Percentiles rank a stretch among this genome's conserved stretches.
These are phyloP conservation scores for Flaveria sonorensis DNA, from an alignment of 129 eudicot genomes.

Conservation along the genomic window DNA sequence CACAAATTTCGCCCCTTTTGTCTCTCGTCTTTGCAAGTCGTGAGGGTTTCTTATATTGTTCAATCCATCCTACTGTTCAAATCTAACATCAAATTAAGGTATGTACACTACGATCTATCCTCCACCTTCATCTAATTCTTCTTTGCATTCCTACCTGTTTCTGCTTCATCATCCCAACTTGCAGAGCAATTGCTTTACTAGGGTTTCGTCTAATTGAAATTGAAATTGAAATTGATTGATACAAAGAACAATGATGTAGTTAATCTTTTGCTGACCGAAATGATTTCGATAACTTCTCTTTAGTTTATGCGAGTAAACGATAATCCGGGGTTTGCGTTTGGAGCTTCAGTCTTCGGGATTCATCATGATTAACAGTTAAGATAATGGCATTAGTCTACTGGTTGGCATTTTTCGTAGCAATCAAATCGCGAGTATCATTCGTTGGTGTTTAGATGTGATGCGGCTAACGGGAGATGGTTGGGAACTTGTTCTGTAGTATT, in stretches of 20 bases:
- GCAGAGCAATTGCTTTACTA: constrained; percentile 16
- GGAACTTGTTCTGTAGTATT: constrained; percentile 16
- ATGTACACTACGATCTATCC: constrained; percentile 19
- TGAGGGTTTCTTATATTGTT: constrained; percentile 7
- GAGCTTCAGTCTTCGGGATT: constrained; percentile 25
- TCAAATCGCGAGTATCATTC: neutral
- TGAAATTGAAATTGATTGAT: constrained; percentile 6
- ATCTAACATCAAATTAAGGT: constrained; percentile 32
- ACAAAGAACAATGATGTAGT: constrained; percentile 4
- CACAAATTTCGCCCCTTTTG: constrained; percentile 21
- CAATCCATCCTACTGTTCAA: constrained; percentile 3
- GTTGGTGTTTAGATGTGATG: constrained; percentile 9
- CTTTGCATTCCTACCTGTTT: neutral
- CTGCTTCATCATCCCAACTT: constrained; percentile 13
- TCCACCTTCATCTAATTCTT: neutral
- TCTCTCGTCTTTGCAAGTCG: constrained; percentile 17
- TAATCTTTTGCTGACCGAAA: neutral
- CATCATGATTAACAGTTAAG: constrained; percentile 11
- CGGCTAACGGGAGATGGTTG: constrained; percentile 13
- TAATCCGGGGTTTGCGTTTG: constrained; percentile 13
- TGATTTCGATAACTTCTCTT: constrained; percentile 12
- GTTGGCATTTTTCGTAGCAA: neutral
- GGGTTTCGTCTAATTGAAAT: constrained; percentile 28
- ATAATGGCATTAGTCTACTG: constrained; percentile 8
- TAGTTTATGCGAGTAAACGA: constrained; percentile 12